Evolutionary conservation across 805 yeast species (phyloP).

Genomic region (Metschnikowia chrysomelidarum): DNA sequence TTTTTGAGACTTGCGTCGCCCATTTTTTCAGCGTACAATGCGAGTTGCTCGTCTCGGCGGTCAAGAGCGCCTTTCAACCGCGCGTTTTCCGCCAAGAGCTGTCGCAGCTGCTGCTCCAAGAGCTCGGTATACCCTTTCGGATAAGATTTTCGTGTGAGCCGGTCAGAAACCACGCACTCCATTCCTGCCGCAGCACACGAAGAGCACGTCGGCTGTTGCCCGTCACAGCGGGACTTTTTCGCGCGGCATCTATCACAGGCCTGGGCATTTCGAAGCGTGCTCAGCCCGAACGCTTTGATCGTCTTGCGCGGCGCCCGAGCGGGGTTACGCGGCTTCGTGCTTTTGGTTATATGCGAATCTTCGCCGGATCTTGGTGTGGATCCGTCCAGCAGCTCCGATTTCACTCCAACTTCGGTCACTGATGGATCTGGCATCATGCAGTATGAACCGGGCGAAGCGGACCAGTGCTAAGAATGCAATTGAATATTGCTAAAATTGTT

Average conservation of each 20-base stretch:
- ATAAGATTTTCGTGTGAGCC: conserved; percentile 78
- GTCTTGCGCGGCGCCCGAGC: conserved; percentile 21
- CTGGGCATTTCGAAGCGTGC: conserved; percentile 73
- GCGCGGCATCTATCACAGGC: conserved; percentile 90
- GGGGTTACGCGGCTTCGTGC: background rate
- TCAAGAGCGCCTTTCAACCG: conserved; percentile 63
- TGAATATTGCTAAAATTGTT: too few relatives aligned
- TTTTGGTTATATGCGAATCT: too few relatives aligned
- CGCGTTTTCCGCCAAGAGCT: conserved; percentile 76
- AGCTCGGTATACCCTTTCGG: conserved; percentile 93
- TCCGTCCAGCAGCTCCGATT: background rate
- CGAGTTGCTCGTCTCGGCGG: conserved; percentile 62
- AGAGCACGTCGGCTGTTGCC: conserved; percentile 66
- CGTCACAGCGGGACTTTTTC: conserved; percentile 78
- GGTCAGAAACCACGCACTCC: conserved; percentile 86
- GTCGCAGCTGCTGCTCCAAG: conserved; percentile 83
- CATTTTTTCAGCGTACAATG: conserved; percentile 18
- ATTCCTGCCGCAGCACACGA: conserved; percentile 83
- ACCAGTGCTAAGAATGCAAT: too few relatives aligned
- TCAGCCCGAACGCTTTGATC: conserved; percentile 69
- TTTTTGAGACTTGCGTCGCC: background rate
- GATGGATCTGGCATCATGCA: too few relatives aligned
- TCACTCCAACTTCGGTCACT: background rate
- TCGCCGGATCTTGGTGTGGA: background rate
- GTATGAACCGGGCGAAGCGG: too few relatives aligned